Percentiles rank a stretch among this genome's conserved stretches.
Conservation (phyloP, 306 rosid species). For the Begonia loranthoides region DNA sequence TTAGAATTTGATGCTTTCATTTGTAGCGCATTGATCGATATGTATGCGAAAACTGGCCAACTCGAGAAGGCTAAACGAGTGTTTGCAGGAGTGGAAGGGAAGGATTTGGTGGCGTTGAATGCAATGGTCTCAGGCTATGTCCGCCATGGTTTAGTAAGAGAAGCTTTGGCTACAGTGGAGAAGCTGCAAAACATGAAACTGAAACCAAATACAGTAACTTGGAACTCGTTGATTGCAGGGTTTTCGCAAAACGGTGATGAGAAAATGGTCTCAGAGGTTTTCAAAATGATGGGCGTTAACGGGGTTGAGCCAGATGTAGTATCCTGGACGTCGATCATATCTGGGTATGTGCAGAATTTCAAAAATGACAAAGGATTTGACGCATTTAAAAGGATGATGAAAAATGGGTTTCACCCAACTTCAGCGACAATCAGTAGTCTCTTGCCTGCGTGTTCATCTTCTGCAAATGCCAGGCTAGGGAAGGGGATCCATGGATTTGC, state of each 20-base stretch:
- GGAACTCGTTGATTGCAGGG: constrained; percentile 69
- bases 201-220: constrained; percentile 57
- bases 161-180: constrained; percentile 45
- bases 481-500: constrained; percentile 62
- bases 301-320: constrained; percentile 68
- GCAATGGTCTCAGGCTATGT: constrained; percentile 68
- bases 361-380: constrained; percentile 44
- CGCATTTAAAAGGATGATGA: constrained; percentile 47
- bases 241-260: constrained; percentile 59
- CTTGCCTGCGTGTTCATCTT: constrained; percentile 65
- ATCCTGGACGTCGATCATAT: constrained; percentile 74
- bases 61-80: constrained; percentile 40
- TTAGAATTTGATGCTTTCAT: constrained; percentile 53
- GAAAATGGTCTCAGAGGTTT: constrained; percentile 33
- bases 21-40: constrained; percentile 46
- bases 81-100: constrained; percentile 42
- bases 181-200: constrained; percentile 30
- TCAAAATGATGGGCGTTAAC: constrained; percentile 33
- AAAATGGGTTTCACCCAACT: constrained; percentile 47
- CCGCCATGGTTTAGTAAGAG: constrained; percentile 37
- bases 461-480: constrained; percentile 40
- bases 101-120: constrained; percentile 69
- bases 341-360: constrained; percentile 74
- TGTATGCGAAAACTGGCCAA: constrained; percentile 54
- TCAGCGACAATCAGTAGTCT: constrained; percentile 66